Conservation (phyloP, 768 basidiomycete genomes). For the Hypholoma sublateritium region DNA sequence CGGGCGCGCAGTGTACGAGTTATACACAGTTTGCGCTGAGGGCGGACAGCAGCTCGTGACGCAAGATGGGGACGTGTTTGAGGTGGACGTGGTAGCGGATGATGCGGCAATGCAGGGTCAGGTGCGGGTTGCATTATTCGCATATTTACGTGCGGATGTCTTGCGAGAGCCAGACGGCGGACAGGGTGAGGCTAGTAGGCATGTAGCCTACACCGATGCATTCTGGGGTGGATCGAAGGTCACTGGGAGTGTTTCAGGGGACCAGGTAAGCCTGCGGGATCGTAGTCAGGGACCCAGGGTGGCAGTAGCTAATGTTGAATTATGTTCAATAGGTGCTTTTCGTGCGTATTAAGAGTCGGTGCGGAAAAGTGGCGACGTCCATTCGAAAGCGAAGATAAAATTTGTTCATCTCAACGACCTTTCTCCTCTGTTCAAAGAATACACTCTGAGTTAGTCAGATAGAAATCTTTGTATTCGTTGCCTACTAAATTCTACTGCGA, state of each 20-base stretch:
- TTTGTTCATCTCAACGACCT: background rate
- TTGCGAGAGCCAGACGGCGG: constrained; percentile 1
- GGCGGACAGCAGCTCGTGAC: constrained; percentile 10
- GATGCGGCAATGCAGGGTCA: constrained; percentile 8
- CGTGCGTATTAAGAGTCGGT: constrained; percentile 5
- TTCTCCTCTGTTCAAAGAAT: background rate
- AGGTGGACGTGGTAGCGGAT: constrained; percentile 4
- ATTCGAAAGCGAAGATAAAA: background rate
- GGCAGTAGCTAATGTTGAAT: background rate
- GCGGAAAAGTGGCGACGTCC: background rate
- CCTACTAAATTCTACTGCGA: too few species aligned
- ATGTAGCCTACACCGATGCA: constrained; percentile 9
- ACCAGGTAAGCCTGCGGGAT: background rate
- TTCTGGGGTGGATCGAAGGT: constrained; percentile 11
- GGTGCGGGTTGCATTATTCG: constrained; percentile 1
- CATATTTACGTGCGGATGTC: constrained; percentile 8
- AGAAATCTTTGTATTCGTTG: too few species aligned
- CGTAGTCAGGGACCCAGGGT: too few species aligned
- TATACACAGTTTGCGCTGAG: constrained; percentile 3
- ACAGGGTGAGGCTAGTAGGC: background rate
- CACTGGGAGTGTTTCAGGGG: background rate
- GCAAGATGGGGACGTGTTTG: constrained; percentile 9
- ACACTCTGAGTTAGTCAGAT: background rate
- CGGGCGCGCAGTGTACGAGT: constrained; percentile 4
- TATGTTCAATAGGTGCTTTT: constrained; percentile 6